These are phyloP conservation scores for Oryza punctata DNA, from an alignment of 176 grass and related monocot species.

Conservation along the genomic window DNA sequence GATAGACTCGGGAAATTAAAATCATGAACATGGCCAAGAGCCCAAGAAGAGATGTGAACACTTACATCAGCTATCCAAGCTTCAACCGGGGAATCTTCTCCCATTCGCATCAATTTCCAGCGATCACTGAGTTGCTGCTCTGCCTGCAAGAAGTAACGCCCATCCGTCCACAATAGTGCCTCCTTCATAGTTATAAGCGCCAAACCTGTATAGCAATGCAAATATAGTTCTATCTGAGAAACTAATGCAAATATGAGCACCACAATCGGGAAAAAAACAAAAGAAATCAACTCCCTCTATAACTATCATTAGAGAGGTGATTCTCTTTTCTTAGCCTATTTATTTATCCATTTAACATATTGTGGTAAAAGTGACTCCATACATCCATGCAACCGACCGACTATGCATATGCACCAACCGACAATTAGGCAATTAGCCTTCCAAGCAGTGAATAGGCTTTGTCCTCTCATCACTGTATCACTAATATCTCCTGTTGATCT, in stretches of 20 bases:
- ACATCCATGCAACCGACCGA: no score
- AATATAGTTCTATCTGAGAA: not conserved
- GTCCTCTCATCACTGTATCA: no score
- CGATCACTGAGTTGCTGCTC: constrained; percentile 63
- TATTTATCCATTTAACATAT: not conserved
- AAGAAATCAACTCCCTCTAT: not conserved
- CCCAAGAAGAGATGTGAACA: not conserved
- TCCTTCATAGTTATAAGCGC: constrained; percentile 89
- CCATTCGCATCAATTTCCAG: constrained; percentile 96
- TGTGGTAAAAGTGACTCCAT: not conserved
- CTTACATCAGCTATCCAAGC: constrained; percentile 83
- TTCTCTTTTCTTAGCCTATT: not conserved
- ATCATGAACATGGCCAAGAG: not conserved
- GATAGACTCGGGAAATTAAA: not conserved
- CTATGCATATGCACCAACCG: no score
- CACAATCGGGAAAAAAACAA: not conserved
- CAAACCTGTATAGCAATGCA: constrained; percentile 61
- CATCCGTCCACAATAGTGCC: constrained; percentile 97
- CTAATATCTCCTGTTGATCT: no score
- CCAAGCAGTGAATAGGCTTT: no score
- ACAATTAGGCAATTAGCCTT: no score
- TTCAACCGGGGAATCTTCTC: constrained; percentile 87
- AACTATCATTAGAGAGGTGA: not conserved
- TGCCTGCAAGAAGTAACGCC: constrained; percentile 94
- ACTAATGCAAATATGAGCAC: not conserved